Percentiles rank a stretch among this genome's conserved stretches.
phyloP scores from a whole-genome alignment of 192 early-diverging fungal species.

The Coemansia sp. region DNA sequence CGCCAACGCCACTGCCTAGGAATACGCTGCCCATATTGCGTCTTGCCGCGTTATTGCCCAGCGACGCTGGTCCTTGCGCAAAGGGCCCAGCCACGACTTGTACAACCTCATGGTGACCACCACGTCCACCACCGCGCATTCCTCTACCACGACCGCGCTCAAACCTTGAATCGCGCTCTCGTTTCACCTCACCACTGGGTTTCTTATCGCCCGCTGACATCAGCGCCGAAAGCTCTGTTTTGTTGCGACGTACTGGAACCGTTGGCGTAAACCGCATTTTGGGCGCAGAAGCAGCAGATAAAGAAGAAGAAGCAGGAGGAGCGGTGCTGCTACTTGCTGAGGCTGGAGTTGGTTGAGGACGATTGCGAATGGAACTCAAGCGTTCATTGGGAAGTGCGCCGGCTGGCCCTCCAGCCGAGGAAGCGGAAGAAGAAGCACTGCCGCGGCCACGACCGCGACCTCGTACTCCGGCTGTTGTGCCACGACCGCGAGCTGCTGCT shows the following conservation, averaged over 20 bases:
- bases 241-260: constrained; percentile 27
- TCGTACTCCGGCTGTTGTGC: constrained; percentile 12
- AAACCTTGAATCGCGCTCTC: not conserved
- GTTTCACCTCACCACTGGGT: not conserved
- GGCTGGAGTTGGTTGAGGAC: not conserved
- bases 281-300: not conserved
- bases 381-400: constrained; percentile 22
- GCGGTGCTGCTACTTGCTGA: not conserved
- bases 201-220: not conserved
- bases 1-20: not conserved
- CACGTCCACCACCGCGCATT: not conserved
- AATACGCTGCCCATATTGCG: constrained; percentile 4
- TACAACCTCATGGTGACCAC: constrained; percentile 21
- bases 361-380: constrained; percentile 17
- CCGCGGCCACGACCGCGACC: constrained; percentile 10
- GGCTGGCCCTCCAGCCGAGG: not conserved
- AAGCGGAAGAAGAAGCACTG: not conserved
- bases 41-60: not conserved
- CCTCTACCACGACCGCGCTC: constrained; percentile 10
- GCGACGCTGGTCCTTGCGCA: constrained; percentile 46
- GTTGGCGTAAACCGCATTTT: constrained; percentile 35
- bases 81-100: constrained; percentile 38
- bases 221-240: constrained; percentile 30
- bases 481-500: constrained; percentile 26
- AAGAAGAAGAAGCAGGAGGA: no score